A percentile compares a stretch with the other conserved stretches of the same genome.
These are phyloP conservation scores for Dactylellina leptospora DNA, from an alignment of 2,329 filamentous ascomycete species.

Conservation along the genomic window DNA sequence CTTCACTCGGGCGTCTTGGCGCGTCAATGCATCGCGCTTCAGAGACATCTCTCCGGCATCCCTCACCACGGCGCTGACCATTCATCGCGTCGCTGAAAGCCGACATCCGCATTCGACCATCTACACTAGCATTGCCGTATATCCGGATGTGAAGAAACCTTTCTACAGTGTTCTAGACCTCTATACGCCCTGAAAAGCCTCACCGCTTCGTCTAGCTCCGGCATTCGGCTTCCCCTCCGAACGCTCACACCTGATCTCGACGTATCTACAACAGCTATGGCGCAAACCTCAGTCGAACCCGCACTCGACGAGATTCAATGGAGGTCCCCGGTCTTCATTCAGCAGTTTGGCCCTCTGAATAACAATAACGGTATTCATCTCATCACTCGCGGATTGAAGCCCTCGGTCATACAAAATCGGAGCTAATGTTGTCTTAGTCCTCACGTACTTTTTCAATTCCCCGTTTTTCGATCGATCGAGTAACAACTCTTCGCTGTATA, in stretches of 20 bases:
- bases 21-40: neutral
- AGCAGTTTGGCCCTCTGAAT: constrained; percentile 69
- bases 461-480: constrained; percentile 74
- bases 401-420: too few species aligned
- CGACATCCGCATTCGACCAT: too few species aligned
- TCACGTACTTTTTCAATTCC: constrained; percentile 74
- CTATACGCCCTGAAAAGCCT: too few species aligned
- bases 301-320: constrained; percentile 75
- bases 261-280: constrained; percentile 39
- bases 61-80: neutral
- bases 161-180: too few species aligned
- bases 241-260: too few species aligned
- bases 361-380: constrained; percentile 63
- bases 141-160: too few species aligned
- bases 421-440: constrained; percentile 62
- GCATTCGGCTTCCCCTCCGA: too few species aligned
- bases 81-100: neutral
- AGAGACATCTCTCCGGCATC: neutral
- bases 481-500: constrained; percentile 72
- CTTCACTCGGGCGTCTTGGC: neutral
- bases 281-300: constrained; percentile 60
- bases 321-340: constrained; percentile 66
- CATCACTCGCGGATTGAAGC: neutral
- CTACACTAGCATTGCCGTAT: too few species aligned
- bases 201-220: too few species aligned